Conservation (phyloP, 2,329 filamentous ascomycete genomes). For the Aspergillus puulaauensis region DNA sequence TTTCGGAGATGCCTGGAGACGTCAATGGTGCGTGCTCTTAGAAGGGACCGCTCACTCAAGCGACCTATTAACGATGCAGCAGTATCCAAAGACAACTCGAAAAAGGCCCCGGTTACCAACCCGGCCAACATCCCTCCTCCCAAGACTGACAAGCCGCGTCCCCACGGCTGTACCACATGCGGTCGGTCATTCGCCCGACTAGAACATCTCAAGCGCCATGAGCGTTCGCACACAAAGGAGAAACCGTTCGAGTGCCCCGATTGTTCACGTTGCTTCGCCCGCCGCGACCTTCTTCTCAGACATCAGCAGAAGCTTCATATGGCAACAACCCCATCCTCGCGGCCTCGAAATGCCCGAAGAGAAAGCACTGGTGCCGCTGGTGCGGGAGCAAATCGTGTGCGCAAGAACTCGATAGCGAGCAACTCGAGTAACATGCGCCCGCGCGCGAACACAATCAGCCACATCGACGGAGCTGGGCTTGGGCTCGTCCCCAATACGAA, state of each 20-base stretch:
- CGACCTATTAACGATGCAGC: conserved; percentile 22
- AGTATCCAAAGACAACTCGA: conserved; percentile 27
- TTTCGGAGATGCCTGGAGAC: conserved; percentile 40
- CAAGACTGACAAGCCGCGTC: conserved; percentile 95
- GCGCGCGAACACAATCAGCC: conserved; percentile 92
- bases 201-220: conserved; percentile 95
- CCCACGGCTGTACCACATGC: conserved; percentile 90
- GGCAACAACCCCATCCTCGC: conserved; percentile 81
- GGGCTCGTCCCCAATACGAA: conserved; percentile 54
- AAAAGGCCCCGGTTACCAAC: conserved; percentile 25
- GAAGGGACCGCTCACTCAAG: neutral
- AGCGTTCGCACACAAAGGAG: conserved; percentile 97
- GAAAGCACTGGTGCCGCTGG: conserved; percentile 78
- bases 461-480: conserved; percentile 76
- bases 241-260: conserved; percentile 98
- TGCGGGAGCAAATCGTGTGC: conserved; percentile 69
- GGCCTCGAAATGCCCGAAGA: conserved; percentile 76
- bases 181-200: conserved; percentile 88
- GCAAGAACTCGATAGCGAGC: conserved; percentile 85
- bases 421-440: conserved; percentile 69
- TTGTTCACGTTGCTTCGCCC: conserved; percentile 90
- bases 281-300: conserved; percentile 83
- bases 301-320: conserved; percentile 99
- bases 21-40: conserved; percentile 33
- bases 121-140: conserved; percentile 62